A percentile compares a stretch with the other conserved stretches of the same genome.
These are phyloP conservation scores for Salvia miltiorrhiza DNA, from an alignment of 257 asterid species.

Conservation along the genomic window DNA sequence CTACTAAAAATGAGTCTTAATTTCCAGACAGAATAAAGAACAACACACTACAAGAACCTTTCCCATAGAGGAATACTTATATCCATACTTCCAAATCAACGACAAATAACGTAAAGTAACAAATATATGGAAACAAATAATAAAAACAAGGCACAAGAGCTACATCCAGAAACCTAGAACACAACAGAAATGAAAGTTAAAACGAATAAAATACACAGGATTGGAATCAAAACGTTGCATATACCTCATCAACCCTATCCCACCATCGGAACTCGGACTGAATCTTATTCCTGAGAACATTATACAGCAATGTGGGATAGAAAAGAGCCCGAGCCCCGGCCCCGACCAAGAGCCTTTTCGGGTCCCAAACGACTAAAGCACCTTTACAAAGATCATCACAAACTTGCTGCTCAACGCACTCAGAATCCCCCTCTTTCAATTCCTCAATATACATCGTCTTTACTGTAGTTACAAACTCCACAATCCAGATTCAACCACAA, in stretches of 20 bases:
- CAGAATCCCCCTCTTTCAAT: slow-evolving; percentile 53
- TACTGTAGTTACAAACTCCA: slow-evolving; percentile 9
- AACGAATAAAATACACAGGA: background rate
- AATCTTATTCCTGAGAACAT: slow-evolving; percentile 80
- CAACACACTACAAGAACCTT: slow-evolving; percentile 9
- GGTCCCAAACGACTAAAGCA: slow-evolving; percentile 49
- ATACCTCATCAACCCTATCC: slow-evolving; percentile 96
- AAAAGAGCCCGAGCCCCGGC: slow-evolving; percentile 96
- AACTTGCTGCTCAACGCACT: slow-evolving; percentile 35
- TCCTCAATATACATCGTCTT: slow-evolving; percentile 73
- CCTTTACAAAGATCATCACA: slow-evolving; percentile 38
- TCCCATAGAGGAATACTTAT: background rate
- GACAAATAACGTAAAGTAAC: background rate
- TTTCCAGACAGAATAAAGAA: background rate
- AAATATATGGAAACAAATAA: slow-evolving; percentile 14
- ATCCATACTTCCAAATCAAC: background rate
- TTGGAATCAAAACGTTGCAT: background rate
- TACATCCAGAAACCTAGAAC: background rate
- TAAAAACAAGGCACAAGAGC: background rate
- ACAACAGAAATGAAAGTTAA: background rate
- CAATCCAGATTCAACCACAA: slow-evolving; percentile 13
- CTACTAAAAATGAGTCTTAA: background rate
- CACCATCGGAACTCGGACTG: slow-evolving; percentile 95
- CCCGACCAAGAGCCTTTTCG: slow-evolving; percentile 81
- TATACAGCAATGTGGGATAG: slow-evolving; percentile 89